phyloP scores from a whole-genome alignment of 1,284 basidiomycete genomes.

The Vanrija pseudolonga region DNA sequence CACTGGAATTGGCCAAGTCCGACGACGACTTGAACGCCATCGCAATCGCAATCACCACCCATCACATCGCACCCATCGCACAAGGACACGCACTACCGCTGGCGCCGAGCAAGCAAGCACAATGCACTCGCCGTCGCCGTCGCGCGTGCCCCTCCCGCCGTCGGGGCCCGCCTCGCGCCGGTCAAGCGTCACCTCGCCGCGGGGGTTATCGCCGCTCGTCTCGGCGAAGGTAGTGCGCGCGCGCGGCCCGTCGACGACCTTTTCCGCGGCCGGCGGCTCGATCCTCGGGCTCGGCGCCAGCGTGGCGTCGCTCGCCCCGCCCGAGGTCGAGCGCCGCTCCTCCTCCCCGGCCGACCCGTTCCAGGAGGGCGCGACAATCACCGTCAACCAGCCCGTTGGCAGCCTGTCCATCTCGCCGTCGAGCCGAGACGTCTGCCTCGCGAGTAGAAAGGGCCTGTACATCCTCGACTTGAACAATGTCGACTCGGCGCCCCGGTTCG shows the following conservation, averaged over 20 bases:
- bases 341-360: conserved; percentile 28
- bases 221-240: background rate
- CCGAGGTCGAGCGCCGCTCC: background rate
- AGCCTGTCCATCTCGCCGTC: conserved; percentile 51
- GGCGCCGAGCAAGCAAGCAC: too few relatives aligned
- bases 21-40: too few relatives aligned
- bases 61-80: background rate
- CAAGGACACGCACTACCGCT: background rate
- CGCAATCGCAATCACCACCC: background rate
- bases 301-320: background rate
- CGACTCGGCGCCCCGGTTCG: conserved; percentile 79
- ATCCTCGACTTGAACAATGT: conserved; percentile 90
- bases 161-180: conserved; percentile 4
- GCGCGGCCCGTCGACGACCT: conserved; percentile 21
- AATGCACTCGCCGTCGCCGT: conserved; percentile 7
- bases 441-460: conserved; percentile 85
- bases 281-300: too few relatives aligned
- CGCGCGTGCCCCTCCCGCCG: conserved; percentile 8
- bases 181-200: background rate
- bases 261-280: conserved; percentile 3
- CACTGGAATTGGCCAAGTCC: too few relatives aligned
- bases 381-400: conserved; percentile 51
- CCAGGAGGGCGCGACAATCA: conserved; percentile 40
- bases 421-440: conserved; percentile 50
- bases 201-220: too few relatives aligned